These are phyloP conservation scores for Coriaria nepalensis DNA, from an alignment of 306 rosid genomes.

Conservation along the genomic window DNA sequence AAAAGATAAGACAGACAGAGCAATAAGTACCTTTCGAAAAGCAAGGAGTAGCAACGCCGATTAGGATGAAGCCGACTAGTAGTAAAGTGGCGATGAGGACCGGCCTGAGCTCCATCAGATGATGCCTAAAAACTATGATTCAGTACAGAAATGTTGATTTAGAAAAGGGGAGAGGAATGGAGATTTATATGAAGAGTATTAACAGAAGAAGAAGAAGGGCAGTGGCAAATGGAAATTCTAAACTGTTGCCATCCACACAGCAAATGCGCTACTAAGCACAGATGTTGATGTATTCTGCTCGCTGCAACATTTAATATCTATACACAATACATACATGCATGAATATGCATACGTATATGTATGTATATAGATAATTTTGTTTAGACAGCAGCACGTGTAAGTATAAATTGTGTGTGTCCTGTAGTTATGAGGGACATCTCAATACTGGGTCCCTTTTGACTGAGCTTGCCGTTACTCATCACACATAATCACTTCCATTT, in stretches of 20 bases:
- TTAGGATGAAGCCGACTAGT: background rate
- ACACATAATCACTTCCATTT: background rate
- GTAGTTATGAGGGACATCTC: too few species aligned
- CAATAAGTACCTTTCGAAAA: background rate
- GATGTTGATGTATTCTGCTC: slow-evolving; percentile 40
- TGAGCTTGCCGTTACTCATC: too few species aligned
- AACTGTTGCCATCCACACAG: slow-evolving; percentile 40
- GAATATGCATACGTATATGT: too few species aligned
- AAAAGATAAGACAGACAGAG: background rate
- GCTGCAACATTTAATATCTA: background rate
- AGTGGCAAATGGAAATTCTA: slow-evolving; percentile 9
- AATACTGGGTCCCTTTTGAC: too few species aligned
- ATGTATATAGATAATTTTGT: too few species aligned
- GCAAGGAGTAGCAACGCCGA: background rate
- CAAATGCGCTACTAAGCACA: slow-evolving; percentile 36
- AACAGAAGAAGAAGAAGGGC: slow-evolving; percentile 12
- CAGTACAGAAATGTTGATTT: background rate
- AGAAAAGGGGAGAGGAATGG: slow-evolving; percentile 2
- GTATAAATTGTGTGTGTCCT: too few species aligned
- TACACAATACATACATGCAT: too few species aligned
- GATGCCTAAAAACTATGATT: too few species aligned
- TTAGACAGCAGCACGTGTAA: too few species aligned
- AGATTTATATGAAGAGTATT: slow-evolving; percentile 1
- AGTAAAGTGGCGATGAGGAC: background rate
- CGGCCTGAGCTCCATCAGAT: background rate